phyloP scores from a whole-genome alignment of 495 filamentous ascomycete species.

The Lindgomyces ingoldianus region DNA sequence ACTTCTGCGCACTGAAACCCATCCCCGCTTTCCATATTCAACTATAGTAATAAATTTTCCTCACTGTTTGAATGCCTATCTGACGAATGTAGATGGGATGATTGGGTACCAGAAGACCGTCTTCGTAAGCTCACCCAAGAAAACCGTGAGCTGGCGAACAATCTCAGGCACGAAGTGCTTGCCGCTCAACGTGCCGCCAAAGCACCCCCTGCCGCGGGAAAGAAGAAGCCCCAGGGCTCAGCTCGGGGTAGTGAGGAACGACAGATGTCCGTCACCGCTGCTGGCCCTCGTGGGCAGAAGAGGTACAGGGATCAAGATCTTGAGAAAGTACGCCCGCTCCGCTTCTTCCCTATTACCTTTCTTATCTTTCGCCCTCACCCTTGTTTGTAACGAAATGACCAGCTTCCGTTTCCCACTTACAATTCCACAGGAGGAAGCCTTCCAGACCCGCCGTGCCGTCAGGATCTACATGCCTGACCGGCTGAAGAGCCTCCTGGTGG shows the following conservation, averaged over 20 bases:
- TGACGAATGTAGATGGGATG: conserved; percentile 73
- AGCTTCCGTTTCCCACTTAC: neutral
- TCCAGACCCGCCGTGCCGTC: conserved; percentile 75
- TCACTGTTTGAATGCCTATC: neutral
- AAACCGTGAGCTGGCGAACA: conserved; percentile 80
- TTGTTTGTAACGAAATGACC: neutral
- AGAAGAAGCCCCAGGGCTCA: conserved; percentile 65
- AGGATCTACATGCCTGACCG: conserved; percentile 80
- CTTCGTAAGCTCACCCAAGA: conserved; percentile 92
- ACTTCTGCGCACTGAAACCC: neutral
- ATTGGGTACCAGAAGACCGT: conserved; percentile 95
- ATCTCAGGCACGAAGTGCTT: conserved; percentile 63
- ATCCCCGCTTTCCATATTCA: neutral
- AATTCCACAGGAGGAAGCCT: conserved; percentile 73
- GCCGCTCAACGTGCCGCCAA: conserved; percentile 48
- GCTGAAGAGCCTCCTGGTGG: conserved; percentile 86
- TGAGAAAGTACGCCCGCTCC: conserved; percentile 65
- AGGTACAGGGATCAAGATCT: conserved; percentile 78
- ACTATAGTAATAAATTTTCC: too few species aligned
- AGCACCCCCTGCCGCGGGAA: conserved; percentile 46
- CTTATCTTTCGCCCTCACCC: neutral
- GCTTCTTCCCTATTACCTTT: neutral
- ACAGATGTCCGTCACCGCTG: conserved; percentile 60
- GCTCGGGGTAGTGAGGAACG: conserved; percentile 85
- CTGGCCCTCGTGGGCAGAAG: conserved; percentile 64